These are phyloP conservation scores for Raphanus hybrid DNA, from an alignment of 441 rosid species.

Conservation along the genomic window DNA sequence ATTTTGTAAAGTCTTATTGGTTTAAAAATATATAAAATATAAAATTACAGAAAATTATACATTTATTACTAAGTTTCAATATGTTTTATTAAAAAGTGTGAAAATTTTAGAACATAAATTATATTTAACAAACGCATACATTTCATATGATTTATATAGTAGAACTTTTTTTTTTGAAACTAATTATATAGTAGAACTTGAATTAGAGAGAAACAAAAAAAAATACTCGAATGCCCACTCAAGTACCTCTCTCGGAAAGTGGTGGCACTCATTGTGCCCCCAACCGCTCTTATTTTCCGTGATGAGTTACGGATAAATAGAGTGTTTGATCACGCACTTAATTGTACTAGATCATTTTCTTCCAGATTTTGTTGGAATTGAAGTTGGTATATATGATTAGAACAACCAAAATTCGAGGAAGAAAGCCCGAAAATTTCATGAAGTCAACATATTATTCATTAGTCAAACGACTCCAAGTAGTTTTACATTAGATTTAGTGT, in stretches of 20 bases:
- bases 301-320: conserved; percentile 21
- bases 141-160: background rate
- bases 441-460: conserved; percentile 29
- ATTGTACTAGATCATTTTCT: background rate
- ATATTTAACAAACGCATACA: background rate
- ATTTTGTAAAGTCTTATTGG: too few relatives aligned
- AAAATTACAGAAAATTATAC: too few relatives aligned
- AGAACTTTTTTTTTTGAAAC: background rate
- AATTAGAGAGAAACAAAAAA: conserved; percentile 29
- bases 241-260: conserved; percentile 37
- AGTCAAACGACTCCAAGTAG: conserved; percentile 23
- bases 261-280: conserved; percentile 36
- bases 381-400: conserved; percentile 1
- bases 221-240: conserved; percentile 41
- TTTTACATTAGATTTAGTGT: conserved; percentile 11
- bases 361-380: background rate
- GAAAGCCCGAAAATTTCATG: background rate
- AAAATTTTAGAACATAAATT: too few relatives aligned
- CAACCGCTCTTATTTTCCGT: conserved; percentile 16
- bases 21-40: too few relatives aligned
- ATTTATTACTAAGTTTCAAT: too few relatives aligned
- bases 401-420: background rate
- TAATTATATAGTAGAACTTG: background rate
- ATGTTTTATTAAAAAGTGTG: too few relatives aligned
- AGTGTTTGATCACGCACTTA: background rate